Conservation (phyloP, 2,329 filamentous ascomycete genomes). For the Dichotomopilus funicola region DNA sequence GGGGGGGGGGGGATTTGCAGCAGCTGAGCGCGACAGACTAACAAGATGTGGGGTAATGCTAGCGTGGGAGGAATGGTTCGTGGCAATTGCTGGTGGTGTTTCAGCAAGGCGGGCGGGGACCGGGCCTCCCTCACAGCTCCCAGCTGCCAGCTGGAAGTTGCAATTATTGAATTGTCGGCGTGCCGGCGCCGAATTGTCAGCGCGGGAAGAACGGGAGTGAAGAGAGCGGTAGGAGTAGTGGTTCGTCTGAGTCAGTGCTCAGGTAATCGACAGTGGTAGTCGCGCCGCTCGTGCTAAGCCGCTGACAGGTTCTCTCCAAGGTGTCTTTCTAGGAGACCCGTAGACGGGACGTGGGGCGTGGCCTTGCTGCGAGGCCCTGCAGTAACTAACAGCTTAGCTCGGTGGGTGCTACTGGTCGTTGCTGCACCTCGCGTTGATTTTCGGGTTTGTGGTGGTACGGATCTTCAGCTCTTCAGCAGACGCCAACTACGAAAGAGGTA, state of each 20-base stretch:
- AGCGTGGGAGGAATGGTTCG: constrained; percentile 19
- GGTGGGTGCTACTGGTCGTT: background rate
- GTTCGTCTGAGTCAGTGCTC: background rate
- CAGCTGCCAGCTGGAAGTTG: constrained; percentile 5
- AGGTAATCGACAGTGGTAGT: too few species aligned
- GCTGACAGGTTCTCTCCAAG: too few species aligned
- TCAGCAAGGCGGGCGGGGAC: constrained; percentile 12
- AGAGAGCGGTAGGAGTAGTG: background rate
- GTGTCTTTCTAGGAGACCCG: too few species aligned
- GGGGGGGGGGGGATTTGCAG: background rate
- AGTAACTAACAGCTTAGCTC: background rate
- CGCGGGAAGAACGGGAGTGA: too few species aligned
- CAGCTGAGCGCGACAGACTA: too few species aligned
- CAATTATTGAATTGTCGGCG: too few species aligned
- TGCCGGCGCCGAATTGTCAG: too few species aligned
- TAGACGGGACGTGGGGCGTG: background rate
- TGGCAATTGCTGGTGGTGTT: background rate
- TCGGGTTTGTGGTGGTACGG: constrained; percentile 3
- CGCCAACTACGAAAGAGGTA: background rate
- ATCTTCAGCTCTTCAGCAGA: background rate
- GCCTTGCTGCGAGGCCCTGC: background rate
- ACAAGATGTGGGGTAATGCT: constrained; percentile 19
- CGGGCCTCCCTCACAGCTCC: constrained; percentile 7
- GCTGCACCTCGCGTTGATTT: background rate
- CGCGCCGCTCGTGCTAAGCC: too few species aligned